Conservation (phyloP, 2,329 filamentous ascomycete species). For the Thielaviopsis musarum region DNA sequence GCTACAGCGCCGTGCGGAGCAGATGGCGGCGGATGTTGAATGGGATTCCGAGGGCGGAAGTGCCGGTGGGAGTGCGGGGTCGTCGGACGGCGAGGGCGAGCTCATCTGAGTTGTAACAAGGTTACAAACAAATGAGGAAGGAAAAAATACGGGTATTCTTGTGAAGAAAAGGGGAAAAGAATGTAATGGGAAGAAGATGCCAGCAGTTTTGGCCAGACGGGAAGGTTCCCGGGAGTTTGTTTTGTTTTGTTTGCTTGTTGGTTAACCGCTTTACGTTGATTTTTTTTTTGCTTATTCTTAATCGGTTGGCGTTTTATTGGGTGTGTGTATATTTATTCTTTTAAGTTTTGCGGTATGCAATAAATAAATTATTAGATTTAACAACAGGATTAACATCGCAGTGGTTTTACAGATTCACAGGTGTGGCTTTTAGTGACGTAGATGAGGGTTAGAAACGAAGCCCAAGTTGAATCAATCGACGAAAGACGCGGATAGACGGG, state of each 20-base stretch:
- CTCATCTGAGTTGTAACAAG: conserved; percentile 20
- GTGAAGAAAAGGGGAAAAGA: background rate
- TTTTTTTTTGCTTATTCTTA: no score
- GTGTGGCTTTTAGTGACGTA: no score
- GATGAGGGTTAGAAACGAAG: no score
- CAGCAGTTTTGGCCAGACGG: background rate
- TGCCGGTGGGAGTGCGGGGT: conserved; percentile 15
- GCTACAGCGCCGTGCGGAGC: conserved; percentile 44
- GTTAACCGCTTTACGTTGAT: background rate
- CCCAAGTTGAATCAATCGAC: no score
- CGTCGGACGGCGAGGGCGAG: conserved; percentile 38
- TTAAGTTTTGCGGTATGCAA: no score
- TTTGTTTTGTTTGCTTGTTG: background rate
- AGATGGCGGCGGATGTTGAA: conserved; percentile 35
- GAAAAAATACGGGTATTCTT: background rate
- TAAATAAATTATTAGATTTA: no score
- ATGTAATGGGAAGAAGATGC: background rate
- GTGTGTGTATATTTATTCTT: no score
- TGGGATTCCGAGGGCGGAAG: conserved; percentile 33
- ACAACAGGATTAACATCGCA: no score
- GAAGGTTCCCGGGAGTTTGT: background rate
- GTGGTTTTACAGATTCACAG: no score
- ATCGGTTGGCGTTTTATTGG: no score
- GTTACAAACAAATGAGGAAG: background rate
- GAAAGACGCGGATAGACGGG: no score